Base-by-base conservation (phyloP, 1,284 basidiomycete genomes). In the Hemileia vastatrix region DNA sequence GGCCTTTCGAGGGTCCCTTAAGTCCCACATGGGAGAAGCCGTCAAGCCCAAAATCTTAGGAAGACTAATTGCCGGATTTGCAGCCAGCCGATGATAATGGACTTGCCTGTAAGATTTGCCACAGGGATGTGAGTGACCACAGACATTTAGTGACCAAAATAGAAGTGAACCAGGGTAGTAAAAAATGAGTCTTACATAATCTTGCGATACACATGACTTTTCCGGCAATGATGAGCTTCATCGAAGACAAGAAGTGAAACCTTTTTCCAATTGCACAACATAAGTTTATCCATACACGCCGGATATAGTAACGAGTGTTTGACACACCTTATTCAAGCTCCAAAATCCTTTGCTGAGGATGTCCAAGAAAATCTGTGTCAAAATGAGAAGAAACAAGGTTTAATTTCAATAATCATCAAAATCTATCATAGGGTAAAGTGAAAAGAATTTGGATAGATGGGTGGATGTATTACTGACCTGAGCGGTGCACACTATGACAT, bases 31-130 rank as follows among this genome's bases (percentile, higher is more conserved):
- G 0, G 88, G 88, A 23, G 86, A 89, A 0, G 88, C 89, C 0
- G 88, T 91, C 83, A 91, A 86, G 3, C 89, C 88, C 67, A 91
- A 87, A 15, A 91, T 80, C 71, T 86, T 88, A 1, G 88, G 88
- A 40, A 62, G 27, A 33, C 48, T 47, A 24, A 36, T 4, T 3
- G n/a, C 13, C n/a, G 59, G 47, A 50, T 62, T 47, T 44, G 47
- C 13, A 18, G 43, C 52, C 23, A 62, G 8, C 18, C 86, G 80
- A 9, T 77, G 70, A 2, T 76, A 50, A n/a, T 65, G 50, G 6
- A 47, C 44, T 1, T 70, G 64, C 40, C 80, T 76, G 50, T n/a
- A n/a, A n/a, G n/a, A n/a, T n/a, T n/a, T n/a, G n/a, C n/a, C n/a
- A n/a, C n/a, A n/a, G n/a, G n/a, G n/a, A n/a, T n/a, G n/a, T n/a